phyloP scores from a whole-genome alignment of 1,139 yeast species.

The Yamadazyma membranifaciens region DNA sequence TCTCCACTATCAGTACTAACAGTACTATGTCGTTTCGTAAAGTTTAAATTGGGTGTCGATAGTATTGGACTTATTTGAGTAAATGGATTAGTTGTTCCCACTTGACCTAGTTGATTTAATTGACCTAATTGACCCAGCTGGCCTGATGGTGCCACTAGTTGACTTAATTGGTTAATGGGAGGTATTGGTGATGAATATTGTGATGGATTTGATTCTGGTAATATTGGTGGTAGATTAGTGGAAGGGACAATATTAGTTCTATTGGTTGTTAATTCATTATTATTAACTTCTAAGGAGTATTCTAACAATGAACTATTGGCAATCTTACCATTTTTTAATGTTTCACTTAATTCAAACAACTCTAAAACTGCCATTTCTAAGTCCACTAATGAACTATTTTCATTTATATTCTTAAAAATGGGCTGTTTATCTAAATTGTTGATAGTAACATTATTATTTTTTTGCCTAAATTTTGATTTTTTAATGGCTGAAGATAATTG shows the following conservation, averaged over 20 bases:
- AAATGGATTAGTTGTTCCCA: no score
- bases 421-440: conserved; percentile 10
- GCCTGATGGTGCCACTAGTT: no score
- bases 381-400: conserved; percentile 23
- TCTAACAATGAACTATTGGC: conserved; percentile 16
- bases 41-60: no score
- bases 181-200: background rate
- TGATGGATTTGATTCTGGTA: background rate
- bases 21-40: no score
- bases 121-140: no score
- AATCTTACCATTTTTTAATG: conserved; percentile 28
- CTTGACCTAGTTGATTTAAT: no score
- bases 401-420: conserved; percentile 17
- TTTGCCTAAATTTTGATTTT: conserved; percentile 23
- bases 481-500: conserved; percentile 35
- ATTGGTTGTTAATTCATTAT: background rate
- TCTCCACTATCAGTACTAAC: no score
- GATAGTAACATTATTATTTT: background rate
- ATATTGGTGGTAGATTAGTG: background rate
- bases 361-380: conserved; percentile 30
- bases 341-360: conserved; percentile 33
- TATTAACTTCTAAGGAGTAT: conserved; percentile 4
- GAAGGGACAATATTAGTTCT: background rate
- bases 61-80: no score
- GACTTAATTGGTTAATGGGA: background rate